A percentile compares a stretch with the other conserved stretches of the same genome.
Conservation (phyloP, 2,329 filamentous ascomycete genomes). For the Fusarium drepaniforme region DNA sequence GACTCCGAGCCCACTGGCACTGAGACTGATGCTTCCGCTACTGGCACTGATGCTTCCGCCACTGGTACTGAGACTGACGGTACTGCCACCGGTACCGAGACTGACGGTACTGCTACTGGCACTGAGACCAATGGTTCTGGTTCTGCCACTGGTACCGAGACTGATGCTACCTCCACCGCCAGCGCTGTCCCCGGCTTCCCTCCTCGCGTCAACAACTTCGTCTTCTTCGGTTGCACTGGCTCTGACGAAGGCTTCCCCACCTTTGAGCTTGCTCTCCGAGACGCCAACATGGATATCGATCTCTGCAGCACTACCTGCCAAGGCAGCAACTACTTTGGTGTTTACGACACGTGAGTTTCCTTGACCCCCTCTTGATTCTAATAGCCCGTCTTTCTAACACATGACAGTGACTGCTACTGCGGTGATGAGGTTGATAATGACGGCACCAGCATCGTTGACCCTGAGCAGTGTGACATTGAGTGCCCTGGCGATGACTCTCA, state of each 20-base stretch:
- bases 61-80: not conserved
- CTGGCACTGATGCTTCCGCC: not conserved
- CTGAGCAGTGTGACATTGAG: slow-evolving; percentile 25
- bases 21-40: not conserved
- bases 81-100: slow-evolving; percentile 15
- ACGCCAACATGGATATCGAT: slow-evolving; percentile 40
- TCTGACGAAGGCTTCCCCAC: slow-evolving; percentile 38
- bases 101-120: slow-evolving; percentile 31
- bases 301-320: slow-evolving; percentile 42
- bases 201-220: slow-evolving; percentile 31
- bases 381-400: not conserved
- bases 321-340: slow-evolving; percentile 43
- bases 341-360: slow-evolving; percentile 39
- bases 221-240: slow-evolving; percentile 43
- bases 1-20: slow-evolving; percentile 43
- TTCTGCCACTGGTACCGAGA: not conserved
- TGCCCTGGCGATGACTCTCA: slow-evolving; percentile 39
- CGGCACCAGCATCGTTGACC: slow-evolving; percentile 18
- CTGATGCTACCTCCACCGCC: slow-evolving; percentile 32
- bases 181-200: slow-evolving; percentile 35
- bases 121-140: slow-evolving; percentile 47
- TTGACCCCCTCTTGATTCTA: too few relatives aligned
- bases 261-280: slow-evolving; percentile 31
- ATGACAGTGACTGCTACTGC: slow-evolving; percentile 35
- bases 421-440: slow-evolving; percentile 29